Conservation (phyloP, 768 basidiomycete species). For the Russula griseocarnosa region DNA sequence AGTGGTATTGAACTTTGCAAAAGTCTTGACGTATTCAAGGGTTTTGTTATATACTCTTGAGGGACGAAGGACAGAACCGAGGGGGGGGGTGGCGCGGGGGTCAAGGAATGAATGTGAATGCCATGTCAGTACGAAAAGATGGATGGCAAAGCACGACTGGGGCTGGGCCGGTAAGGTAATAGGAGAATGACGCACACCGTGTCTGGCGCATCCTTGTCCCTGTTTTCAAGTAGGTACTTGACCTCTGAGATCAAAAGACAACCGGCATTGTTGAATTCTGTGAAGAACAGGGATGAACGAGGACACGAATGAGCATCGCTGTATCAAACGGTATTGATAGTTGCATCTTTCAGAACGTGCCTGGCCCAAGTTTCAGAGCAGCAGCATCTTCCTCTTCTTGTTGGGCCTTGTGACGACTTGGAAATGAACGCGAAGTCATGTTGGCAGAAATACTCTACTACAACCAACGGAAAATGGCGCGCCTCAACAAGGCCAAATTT, state of each 20-base stretch:
- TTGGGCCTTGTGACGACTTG: constrained; percentile 60
- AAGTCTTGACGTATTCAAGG: constrained; percentile 85
- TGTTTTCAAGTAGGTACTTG: constrained; percentile 82
- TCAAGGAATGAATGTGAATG: too few relatives aligned
- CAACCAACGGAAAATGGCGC: not conserved
- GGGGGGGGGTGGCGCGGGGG: too few relatives aligned
- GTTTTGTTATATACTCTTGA: constrained; percentile 89
- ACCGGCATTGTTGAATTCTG: constrained; percentile 90
- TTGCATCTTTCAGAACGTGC: constrained; percentile 36
- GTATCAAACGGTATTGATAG: not conserved
- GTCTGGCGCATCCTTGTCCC: constrained; percentile 83
- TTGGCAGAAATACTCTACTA: not conserved
- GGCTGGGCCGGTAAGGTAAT: too few relatives aligned
- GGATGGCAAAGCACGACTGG: too few relatives aligned
- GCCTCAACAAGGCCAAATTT: constrained; percentile 1
- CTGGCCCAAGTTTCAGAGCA: constrained; percentile 74
- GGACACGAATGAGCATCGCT: not conserved
- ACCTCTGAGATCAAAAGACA: constrained; percentile 90
- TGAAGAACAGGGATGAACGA: constrained; percentile 31
- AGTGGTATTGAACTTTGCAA: constrained; percentile 84
- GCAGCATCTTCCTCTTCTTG: constrained; percentile 84
- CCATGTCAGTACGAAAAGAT: not conserved
- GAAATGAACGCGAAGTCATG: constrained; percentile 50
- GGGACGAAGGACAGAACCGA: too few relatives aligned
- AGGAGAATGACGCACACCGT: constrained; percentile 56